phyloP scores from a whole-genome alignment of 148 eudicot species.

The Simmondsia chinensis region DNA sequence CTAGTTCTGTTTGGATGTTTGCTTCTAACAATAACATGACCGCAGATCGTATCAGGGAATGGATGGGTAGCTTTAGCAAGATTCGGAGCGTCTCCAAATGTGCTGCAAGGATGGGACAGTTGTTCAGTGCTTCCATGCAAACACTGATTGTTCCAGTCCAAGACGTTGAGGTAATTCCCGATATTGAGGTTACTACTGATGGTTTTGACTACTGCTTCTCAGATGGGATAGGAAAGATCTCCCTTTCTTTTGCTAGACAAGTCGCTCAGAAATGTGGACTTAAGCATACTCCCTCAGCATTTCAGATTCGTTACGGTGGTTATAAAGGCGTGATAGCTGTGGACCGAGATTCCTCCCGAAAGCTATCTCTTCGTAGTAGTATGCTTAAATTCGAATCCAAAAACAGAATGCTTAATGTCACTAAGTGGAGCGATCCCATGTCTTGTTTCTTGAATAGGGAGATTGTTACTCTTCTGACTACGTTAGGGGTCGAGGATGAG shows the following conservation, averaged over 20 bases:
- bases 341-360: constrained; percentile 65
- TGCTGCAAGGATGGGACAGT: constrained; percentile 97
- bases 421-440: constrained; percentile 71
- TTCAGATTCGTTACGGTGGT: constrained; percentile 94
- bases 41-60: constrained; percentile 74
- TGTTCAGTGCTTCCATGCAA: constrained; percentile 81
- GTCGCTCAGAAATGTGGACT: constrained; percentile 69
- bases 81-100: constrained; percentile 91
- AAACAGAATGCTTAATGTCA: constrained; percentile 85
- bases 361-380: constrained; percentile 72
- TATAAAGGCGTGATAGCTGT: constrained; percentile 94
- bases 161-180: constrained; percentile 77
- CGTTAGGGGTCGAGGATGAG: constrained; percentile 68
- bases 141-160: constrained; percentile 63
- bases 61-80: constrained; percentile 96
- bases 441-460: constrained; percentile 91
- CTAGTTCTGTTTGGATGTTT: constrained; percentile 98
- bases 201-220: constrained; percentile 83
- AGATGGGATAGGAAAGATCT: constrained; percentile 94
- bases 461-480: constrained; percentile 69
- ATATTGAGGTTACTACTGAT: constrained; percentile 61
- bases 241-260: constrained; percentile 71
- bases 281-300: constrained; percentile 72
- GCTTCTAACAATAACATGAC: constrained; percentile 78
- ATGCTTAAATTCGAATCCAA: constrained; percentile 93